phyloP scores from a whole-genome alignment of 441 rosid species.

The Omphalea diandra region DNA sequence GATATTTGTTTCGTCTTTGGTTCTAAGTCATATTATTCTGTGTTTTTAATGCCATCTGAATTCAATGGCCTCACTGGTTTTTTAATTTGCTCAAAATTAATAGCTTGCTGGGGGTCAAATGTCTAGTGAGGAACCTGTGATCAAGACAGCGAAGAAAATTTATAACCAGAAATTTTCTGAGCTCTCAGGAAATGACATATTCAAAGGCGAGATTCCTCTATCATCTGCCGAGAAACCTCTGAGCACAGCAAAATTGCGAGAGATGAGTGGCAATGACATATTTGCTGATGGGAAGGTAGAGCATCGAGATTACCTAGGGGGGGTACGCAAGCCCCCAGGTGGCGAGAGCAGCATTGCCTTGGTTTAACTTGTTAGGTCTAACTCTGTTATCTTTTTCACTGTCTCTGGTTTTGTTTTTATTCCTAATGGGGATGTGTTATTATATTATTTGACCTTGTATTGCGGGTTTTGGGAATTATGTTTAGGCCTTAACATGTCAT shows the following conservation, averaged over 20 bases:
- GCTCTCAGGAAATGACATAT: slow-evolving; percentile 84
- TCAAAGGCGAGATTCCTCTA: slow-evolving; percentile 67
- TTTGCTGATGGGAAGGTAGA: slow-evolving; percentile 92
- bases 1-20: not conserved
- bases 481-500: slow-evolving; percentile 40
- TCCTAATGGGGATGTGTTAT: slow-evolving; percentile 39
- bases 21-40: not conserved
- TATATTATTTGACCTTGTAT: slow-evolving; percentile 44
- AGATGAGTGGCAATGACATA: slow-evolving; percentile 86
- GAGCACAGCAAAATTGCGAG: slow-evolving; percentile 73
- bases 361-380: slow-evolving; percentile 55
- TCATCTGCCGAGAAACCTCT: slow-evolving; percentile 63
- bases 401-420: slow-evolving; percentile 36
- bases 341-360: slow-evolving; percentile 96
- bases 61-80: slow-evolving; percentile 14
- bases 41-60: not conserved
- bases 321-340: slow-evolving; percentile 97
- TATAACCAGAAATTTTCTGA: slow-evolving; percentile 68
- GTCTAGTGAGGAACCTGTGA: slow-evolving; percentile 39
- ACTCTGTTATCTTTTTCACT: slow-evolving; percentile 33
- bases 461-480: slow-evolving; percentile 43
- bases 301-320: slow-evolving; percentile 84
- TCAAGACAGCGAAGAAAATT: slow-evolving; percentile 93
- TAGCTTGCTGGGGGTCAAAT: slow-evolving; percentile 52
- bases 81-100: slow-evolving; percentile 11